Evolutionary conservation across 805 yeast genomes (phyloP).

Genomic region (Teunomyces tritomae): DNA sequence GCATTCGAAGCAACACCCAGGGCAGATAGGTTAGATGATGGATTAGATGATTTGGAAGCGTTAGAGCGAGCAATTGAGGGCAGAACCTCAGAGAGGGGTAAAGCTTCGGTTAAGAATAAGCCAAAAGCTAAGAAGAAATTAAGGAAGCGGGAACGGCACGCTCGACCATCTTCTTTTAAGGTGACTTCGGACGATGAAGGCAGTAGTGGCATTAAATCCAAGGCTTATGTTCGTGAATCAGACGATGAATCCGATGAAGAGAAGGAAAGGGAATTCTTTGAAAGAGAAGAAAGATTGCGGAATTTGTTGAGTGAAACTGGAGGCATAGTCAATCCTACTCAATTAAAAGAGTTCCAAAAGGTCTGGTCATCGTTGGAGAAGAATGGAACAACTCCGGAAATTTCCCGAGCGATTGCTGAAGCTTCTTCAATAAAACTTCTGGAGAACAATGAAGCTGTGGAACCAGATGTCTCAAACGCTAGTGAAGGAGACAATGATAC

Average conservation of each 20-base stretch:
- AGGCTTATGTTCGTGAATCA: conserved; percentile 55
- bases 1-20: conserved; percentile 12
- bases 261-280: conserved; percentile 50
- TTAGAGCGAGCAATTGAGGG: conserved; percentile 18
- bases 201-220: conserved; percentile 37
- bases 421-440: conserved; percentile 8
- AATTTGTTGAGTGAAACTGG: conserved; percentile 33
- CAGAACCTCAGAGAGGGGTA: conserved; percentile 15
- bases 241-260: conserved; percentile 67
- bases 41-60: conserved; percentile 40
- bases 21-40: conserved; percentile 7
- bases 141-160: conserved; percentile 6
- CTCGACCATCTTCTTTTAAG: conserved; percentile 26
- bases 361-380: conserved; percentile 26
- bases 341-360: conserved; percentile 30
- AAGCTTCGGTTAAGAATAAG: conserved; percentile 22
- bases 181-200: conserved; percentile 27
- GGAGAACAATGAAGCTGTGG: conserved; percentile 10
- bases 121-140: conserved; percentile 1
- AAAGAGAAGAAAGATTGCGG: conserved; percentile 52
- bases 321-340: conserved; percentile 35
- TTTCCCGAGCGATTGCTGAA: conserved; percentile 14
- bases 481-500: neutral
- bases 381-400: conserved; percentile 10
- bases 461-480: conserved; percentile 10